A percentile compares a stretch with the other conserved stretches of the same genome.
Evolutionary conservation across 2,329 filamentous ascomycete genomes (phyloP).

Genomic region (Colletotrichum sp.): DNA sequence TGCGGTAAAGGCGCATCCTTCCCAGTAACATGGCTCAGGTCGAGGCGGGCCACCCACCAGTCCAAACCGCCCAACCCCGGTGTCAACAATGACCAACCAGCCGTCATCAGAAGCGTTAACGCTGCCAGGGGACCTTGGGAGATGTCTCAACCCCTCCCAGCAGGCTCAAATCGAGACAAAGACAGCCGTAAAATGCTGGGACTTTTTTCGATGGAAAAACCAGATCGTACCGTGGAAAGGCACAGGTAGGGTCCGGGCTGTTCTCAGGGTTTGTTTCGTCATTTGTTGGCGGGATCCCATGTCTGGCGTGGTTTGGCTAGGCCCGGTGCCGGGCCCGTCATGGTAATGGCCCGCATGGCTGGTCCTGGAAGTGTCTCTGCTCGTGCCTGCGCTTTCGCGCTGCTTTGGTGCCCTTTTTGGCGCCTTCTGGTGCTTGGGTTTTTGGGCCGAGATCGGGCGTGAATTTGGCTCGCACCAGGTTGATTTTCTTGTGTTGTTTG

Average conservation of each 20-base stretch:
- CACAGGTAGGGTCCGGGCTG: constrained; percentile 1
- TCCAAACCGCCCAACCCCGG: not conserved
- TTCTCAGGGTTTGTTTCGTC: constrained; percentile 17
- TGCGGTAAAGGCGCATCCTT: constrained; percentile 3
- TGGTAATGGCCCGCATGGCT: constrained; percentile 14
- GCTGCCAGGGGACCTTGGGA: not conserved
- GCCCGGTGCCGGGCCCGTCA: constrained; percentile 3
- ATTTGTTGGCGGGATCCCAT: constrained; percentile 17
- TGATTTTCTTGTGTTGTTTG: not conserved
- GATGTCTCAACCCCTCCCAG: not conserved
- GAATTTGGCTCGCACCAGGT: not conserved
- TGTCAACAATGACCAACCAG: not conserved
- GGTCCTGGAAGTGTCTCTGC: not conserved
- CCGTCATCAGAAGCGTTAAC: not conserved
- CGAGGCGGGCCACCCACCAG: not conserved
- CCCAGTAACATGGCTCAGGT: constrained; percentile 1
- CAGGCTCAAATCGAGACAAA: not conserved
- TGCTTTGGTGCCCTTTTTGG: not conserved
- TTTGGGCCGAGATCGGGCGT: not conserved
- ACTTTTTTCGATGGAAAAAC: not conserved
- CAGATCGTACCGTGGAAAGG: not conserved
- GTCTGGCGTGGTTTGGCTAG: constrained; percentile 5
- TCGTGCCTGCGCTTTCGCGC: not conserved
- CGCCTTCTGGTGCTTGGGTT: not conserved
- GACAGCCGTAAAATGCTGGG: not conserved